Base-by-base conservation (phyloP, 2,329 filamentous ascomycete genomes). In the Cadophora luteo-olivacea region DNA sequence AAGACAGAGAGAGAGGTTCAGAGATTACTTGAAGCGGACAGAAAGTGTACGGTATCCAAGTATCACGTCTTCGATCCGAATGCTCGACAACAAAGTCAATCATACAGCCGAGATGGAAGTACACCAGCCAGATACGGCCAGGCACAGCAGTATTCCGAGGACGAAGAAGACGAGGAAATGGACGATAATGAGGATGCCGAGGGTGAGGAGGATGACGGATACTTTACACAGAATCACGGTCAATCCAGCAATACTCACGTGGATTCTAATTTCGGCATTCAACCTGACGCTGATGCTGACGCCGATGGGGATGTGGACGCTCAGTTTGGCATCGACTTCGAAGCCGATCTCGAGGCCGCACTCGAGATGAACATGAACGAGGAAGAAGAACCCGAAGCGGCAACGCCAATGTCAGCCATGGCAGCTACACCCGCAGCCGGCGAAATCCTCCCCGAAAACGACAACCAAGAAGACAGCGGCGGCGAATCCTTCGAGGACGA, bases 1-100 rank as follows among this genome's bases (percentile, higher is more conserved):
- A 84, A 85, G 54, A 84, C 87, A 7, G 87, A 89, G 72, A 82
- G 83, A 54, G 82, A 85, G 57, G 85, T 88, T 49, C 83, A 87
- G 67, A 80, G 80, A 48, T 78, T 89, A 5, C 76, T 88, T 1
- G 78, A 79, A 24, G 81, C 80, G 4, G 86, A 89, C 68, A 74
- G 77, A 48, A 73, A 78, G 11, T 78, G 81, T 4, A 74, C 77
- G 2, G 80, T 79, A 11, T 81, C 81, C 14, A 79, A 72, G 19
- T 84, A 80, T 64, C 78, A 83, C 41, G 76, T 84, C 41, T 76
- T 82, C 38, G 80, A 81, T 58, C 77, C 77, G 19, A 79, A 76
- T 5, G 69, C 72, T 55, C 61, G 74, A 62, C 66, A 73, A 51
- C 62, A 68, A 24, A 74, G 75, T 65, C 64, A 75, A 67, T 61